Conservation (phyloP, 306 rosid genomes). For the Pachyrhizus erosus region DNA sequence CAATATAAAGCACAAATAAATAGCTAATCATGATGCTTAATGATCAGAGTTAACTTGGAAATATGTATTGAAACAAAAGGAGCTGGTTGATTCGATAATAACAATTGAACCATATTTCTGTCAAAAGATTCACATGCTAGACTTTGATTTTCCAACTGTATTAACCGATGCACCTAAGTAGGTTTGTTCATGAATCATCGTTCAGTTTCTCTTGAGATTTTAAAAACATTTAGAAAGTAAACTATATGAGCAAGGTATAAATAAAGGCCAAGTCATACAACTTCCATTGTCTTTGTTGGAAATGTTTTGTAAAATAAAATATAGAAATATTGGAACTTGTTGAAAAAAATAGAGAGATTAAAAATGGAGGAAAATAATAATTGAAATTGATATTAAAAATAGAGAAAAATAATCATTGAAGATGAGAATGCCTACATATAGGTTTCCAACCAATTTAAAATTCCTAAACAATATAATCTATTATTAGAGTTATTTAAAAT, state of each 20-base stretch:
- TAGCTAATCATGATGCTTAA: conserved; percentile 10
- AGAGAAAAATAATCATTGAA: no score
- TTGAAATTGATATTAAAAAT: no score
- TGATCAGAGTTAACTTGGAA: neutral
- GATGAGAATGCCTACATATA: no score
- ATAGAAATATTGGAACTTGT: no score
- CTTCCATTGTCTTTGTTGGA: no score
- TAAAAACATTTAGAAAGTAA: neutral
- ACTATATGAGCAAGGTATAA: neutral
- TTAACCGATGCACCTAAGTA: neutral
- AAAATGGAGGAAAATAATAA: no score
- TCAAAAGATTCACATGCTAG: neutral
- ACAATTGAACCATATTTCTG: neutral
- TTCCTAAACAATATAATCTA: no score
- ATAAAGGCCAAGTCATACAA: neutral
- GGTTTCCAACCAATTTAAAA: no score
- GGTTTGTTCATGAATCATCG: neutral
- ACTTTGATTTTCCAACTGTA: neutral
- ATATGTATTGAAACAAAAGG: neutral
- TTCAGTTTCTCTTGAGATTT: conserved; percentile 5
- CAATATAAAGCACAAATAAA: neutral
- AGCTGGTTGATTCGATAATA: neutral
- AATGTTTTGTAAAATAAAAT: no score
- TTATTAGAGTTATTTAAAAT: no score
- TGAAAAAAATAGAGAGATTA: no score